phyloP scores from a whole-genome alignment of 139 green algal species.

The Chlamydomonas urium region DNA sequence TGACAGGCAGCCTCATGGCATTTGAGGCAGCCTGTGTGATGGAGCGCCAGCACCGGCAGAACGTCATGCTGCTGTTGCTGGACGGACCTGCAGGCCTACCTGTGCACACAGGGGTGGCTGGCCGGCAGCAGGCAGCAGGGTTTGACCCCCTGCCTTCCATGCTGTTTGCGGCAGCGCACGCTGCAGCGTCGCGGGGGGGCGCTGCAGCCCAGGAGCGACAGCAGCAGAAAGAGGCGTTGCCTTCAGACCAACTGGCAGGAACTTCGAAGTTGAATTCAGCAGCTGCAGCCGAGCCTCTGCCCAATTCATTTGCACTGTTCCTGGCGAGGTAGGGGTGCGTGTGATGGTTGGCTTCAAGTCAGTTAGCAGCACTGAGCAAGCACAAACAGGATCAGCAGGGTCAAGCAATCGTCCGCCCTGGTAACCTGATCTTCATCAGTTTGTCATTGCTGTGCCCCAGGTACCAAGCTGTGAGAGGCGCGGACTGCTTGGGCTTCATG shows the following conservation, averaged over 20 bases:
- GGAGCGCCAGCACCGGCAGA: constrained; percentile 28
- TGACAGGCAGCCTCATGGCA: constrained; percentile 46
- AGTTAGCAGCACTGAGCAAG: not conserved
- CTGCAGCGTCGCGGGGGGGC: not conserved
- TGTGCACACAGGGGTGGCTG: not conserved
- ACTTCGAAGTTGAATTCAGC: not conserved
- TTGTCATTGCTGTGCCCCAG: too few species aligned
- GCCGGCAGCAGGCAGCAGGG: not conserved
- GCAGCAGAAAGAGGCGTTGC: not conserved
- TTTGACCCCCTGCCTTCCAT: not conserved
- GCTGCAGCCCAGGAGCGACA: not conserved
- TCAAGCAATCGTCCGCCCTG: too few species aligned
- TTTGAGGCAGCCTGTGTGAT: constrained; percentile 40
- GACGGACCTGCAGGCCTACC: constrained; percentile 46
- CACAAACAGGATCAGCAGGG: too few species aligned
- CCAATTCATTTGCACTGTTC: constrained; percentile 6
- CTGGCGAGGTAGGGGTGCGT: not conserved
- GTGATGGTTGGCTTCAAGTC: too few species aligned
- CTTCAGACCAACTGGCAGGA: not conserved
- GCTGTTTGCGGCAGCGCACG: constrained; percentile 3
- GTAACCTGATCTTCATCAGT: too few species aligned
- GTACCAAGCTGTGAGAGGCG: too few species aligned
- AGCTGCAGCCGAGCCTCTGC: constrained; percentile 5
- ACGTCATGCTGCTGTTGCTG: constrained; percentile 55
- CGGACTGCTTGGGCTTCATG: too few species aligned